Percentiles rank a stretch among this genome's conserved stretches.
phyloP scores from a whole-genome alignment of 768 basidiomycete species.

The Gloeostereum incarnatum region DNA sequence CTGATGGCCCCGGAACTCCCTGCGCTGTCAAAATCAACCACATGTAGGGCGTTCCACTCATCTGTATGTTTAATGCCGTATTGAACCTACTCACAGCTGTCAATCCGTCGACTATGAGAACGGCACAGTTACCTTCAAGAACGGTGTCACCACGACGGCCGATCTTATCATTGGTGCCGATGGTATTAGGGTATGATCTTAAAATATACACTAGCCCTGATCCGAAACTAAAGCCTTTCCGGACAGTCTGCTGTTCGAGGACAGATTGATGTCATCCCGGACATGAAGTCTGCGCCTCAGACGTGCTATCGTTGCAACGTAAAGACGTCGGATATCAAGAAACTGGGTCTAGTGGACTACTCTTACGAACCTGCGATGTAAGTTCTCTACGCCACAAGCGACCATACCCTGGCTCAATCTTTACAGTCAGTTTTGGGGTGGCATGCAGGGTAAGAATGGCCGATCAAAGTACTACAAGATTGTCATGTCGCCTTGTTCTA shows the following conservation, averaged over 20 bases:
- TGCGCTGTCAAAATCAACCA: conserved; percentile 15
- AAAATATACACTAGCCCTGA: not conserved
- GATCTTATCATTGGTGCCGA: conserved; percentile 24
- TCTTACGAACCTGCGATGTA: conserved; percentile 21
- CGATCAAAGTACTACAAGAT: conserved; percentile 24
- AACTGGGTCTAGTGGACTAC: conserved; percentile 18
- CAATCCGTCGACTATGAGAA: conserved; percentile 14
- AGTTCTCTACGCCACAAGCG: conserved; percentile 1
- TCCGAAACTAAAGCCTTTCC: not conserved
- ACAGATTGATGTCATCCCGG: conserved; percentile 6
- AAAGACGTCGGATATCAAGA: conserved; percentile 15
- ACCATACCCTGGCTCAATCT: not conserved
- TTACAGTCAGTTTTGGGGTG: conserved; percentile 22
- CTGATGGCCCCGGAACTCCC: conserved; percentile 16
- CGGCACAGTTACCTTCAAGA: conserved; percentile 15
- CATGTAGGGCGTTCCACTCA: conserved; percentile 1
- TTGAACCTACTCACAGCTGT: conserved; percentile 11
- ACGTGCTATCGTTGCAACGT: conserved; percentile 25
- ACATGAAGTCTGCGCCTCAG: conserved; percentile 19
- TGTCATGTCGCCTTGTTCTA: conserved; percentile 22
- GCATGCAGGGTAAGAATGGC: conserved; percentile 14
- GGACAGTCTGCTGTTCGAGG: conserved; percentile 17
- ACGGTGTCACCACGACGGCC: conserved; percentile 14
- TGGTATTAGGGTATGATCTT: conserved; percentile 17
- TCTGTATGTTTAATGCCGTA: not conserved